phyloP scores from a whole-genome alignment of 192 early-diverging fungal species.

The Coemansia sp. region DNA sequence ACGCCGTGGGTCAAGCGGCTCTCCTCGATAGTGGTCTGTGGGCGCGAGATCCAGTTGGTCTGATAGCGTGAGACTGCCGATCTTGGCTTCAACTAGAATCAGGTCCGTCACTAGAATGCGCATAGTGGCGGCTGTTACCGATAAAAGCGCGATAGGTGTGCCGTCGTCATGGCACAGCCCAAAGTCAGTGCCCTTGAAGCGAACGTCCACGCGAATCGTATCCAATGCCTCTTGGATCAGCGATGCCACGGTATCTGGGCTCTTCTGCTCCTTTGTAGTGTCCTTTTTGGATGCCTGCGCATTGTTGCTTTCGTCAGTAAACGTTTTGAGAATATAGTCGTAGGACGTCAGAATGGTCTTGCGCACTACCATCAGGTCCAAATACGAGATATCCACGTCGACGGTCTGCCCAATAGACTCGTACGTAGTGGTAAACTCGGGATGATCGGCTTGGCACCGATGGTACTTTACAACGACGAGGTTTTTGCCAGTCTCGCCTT shows the following conservation, averaged over 20 bases:
- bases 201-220: slow-evolving; percentile 78
- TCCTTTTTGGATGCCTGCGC: slow-evolving; percentile 8
- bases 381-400: slow-evolving; percentile 76
- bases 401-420: slow-evolving; percentile 81
- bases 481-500: slow-evolving; percentile 59
- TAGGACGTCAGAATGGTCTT: slow-evolving; percentile 85
- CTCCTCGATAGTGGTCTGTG: neutral
- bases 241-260: slow-evolving; percentile 24
- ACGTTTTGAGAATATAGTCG: slow-evolving; percentile 82
- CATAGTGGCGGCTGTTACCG: slow-evolving; percentile 74
- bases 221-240: slow-evolving; percentile 55
- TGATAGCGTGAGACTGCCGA: slow-evolving; percentile 71
- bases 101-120: slow-evolving; percentile 61
- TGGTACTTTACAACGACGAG: slow-evolving; percentile 76
- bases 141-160: slow-evolving; percentile 69
- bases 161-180: slow-evolving; percentile 81
- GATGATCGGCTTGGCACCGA: slow-evolving; percentile 70
- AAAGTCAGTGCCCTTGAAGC: slow-evolving; percentile 80
- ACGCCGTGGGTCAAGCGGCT: slow-evolving; percentile 25
- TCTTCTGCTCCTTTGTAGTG: neutral
- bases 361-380: slow-evolving; percentile 83
- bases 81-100: slow-evolving; percentile 68
- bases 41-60: slow-evolving; percentile 63
- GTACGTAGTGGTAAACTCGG: slow-evolving; percentile 74
- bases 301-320: slow-evolving; percentile 54